Evolutionary conservation across 306 rosid species (phyloP), one percentile per base, ranked within the genome.

Genomic region (Glycine soja): DNA sequence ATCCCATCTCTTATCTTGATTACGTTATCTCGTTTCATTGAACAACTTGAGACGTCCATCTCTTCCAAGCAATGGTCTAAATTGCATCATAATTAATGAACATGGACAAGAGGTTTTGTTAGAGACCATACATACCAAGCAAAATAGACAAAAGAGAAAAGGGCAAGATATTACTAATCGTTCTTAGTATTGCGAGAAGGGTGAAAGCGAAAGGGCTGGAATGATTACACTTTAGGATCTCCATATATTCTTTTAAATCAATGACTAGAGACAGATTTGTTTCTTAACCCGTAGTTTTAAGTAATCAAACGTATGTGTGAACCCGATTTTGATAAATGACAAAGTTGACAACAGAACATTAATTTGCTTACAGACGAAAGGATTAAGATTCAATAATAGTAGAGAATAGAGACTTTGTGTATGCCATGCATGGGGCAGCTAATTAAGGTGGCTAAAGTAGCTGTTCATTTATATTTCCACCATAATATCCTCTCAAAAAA

Each of bases 181-280:
- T 78, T 13, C 51, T 64, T 34, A 38, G 38, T 50, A 51, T 77
- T 51, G 16, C 1, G 52, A 5, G 43, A 50, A 67, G 32, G 69
- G 43, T 79, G 76, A 79, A 79, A 70, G 77, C 63, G 46, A 58
- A n/a, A 56, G 70, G 48, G 46, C 59, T 10, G 47, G 32, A 68
- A 78, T 78, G 8, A 42, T 77, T 65, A 40, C 67, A 53, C 54
- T 78, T 8, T 16, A 53, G 50, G 73, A 63, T 43, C 50, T 76
- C 72, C 4, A 32, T 34, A n/a, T 4, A 16, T 66, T 40, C 57
- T 67, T 54, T 67, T 61, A 38, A 18, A 42, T 61, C 13, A 46
- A 14, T 36, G 53, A 4, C 5, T 48, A 13, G 15, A 56, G 47
- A 1, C 70, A 69, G 3, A 10, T 24, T 57, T 16, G n/a, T 56